Evolutionary conservation across 2,329 filamentous ascomycete species (phyloP), one percentile per base, ranked within the genome.

Genomic region (Didymella pinodella): DNA sequence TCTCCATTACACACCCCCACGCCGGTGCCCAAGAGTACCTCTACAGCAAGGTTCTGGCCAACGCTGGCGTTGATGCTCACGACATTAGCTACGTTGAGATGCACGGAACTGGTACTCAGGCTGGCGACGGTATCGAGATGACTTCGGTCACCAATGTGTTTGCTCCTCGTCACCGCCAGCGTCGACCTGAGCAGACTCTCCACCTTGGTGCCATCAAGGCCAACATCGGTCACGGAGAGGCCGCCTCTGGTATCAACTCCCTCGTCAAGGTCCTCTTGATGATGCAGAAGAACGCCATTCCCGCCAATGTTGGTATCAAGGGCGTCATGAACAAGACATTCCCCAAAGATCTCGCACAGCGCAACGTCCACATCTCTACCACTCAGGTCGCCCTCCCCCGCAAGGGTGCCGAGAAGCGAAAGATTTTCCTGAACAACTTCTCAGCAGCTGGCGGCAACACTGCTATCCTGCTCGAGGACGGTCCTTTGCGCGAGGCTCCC

Each of bases 61-160:
- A 90, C 43, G 88, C 90, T 41, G 88, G 89, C 58, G 84, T 95
- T 22, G 88, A 93, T 69, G 89, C 91, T 1, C 84, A 87, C 49
- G 90, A 93, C 63, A 84, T 96, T 48, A 88, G 88, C 75, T 96
- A 94, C 70, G 88, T 96, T 8, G 92, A 96, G 77, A 92, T 95
- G 88, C 92, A 96, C 75, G 92, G 91, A 14, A 96, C 92, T 2
- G 92, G 92, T 31, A 96, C 91, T 0, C 91, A 95, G 75, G 91
- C 90, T 31, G 92, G 91, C 61, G 92, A 96, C 70, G 88, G 87
- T 7, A 90, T 87, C 4, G 93, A 97, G 75, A 93, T 94, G 89
- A 82, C 86, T 0, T 92, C 89, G 0, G 90, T 96, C 48, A 86
- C 88, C 22, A 82, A 85, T 48, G 81, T 85, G 20, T 90, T 89